Percentiles rank a stretch among this genome's conserved stretches.
Evolutionary conservation across 495 filamentous ascomycete species (phyloP).

Genomic region (Margaritispora aquatica): DNA sequence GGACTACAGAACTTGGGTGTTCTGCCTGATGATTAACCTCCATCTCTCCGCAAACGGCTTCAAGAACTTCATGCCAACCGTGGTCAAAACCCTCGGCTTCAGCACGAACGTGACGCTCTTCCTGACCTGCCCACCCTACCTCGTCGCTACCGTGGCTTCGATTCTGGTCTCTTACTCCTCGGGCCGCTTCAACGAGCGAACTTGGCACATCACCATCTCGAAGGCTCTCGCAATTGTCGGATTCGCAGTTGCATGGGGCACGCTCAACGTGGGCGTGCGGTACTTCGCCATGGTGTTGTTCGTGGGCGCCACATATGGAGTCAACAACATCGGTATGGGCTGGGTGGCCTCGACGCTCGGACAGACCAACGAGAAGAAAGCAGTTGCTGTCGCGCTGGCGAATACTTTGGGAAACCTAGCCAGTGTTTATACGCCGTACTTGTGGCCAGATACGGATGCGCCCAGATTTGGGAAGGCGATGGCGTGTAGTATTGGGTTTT

Average conservation of each 20-base stretch:
- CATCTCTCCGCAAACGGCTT: conserved; percentile 35
- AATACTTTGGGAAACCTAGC: conserved; percentile 45
- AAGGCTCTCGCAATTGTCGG: conserved; percentile 36
- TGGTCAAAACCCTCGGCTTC: conserved; percentile 39
- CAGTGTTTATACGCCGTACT: conserved; percentile 39
- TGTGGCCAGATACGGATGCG: conserved; percentile 22
- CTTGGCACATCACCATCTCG: conserved; percentile 40
- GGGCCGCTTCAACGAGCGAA: conserved; percentile 39
- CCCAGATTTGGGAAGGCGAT: conserved; percentile 28
- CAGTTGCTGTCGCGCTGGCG: conserved; percentile 39
- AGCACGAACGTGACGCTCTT: conserved; percentile 35
- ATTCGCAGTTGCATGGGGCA: conserved; percentile 33
- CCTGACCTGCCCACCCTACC: conserved; percentile 40
- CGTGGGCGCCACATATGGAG: conserved; percentile 34
- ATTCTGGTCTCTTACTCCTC: conserved; percentile 34
- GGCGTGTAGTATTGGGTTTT: conserved; percentile 28
- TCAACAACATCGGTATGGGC: conserved; percentile 36
- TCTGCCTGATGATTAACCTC: conserved; percentile 29
- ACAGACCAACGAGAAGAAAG: conserved; percentile 35
- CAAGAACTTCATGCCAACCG: conserved; percentile 48
- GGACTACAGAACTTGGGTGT: conserved; percentile 22
- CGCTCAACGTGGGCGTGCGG: conserved; percentile 33
- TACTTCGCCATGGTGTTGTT: conserved; percentile 39
- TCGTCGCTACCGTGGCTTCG: conserved; percentile 32
- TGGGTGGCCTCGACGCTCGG: conserved; percentile 38